Conservation (phyloP, 495 filamentous ascomycete genomes). For the Trichoderma erinaceum region DNA sequence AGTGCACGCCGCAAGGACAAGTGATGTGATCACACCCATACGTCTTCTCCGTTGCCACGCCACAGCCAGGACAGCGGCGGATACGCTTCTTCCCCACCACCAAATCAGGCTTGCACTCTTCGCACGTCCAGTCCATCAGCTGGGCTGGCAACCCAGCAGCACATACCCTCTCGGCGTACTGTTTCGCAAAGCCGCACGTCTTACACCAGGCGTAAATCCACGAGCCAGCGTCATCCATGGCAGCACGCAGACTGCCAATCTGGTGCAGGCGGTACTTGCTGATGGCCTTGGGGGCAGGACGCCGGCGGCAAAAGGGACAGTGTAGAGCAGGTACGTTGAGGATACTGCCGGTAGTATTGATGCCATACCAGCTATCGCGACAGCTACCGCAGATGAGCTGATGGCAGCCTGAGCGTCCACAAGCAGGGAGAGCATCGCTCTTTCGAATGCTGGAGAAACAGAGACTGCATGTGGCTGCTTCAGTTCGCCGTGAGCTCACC, state of each 20-base stretch:
- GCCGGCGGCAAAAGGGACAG: conserved; percentile 36
- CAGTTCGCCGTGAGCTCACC: conserved; percentile 30
- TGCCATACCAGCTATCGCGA: conserved; percentile 21
- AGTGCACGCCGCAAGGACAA: conserved; percentile 29
- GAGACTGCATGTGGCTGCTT: conserved; percentile 31
- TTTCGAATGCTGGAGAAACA: conserved; percentile 35
- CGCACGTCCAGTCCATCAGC: conserved; percentile 28
- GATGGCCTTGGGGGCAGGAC: conserved; percentile 27
- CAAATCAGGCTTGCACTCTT: conserved; percentile 20
- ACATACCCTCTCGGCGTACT: conserved; percentile 30
- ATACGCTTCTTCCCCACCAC: conserved; percentile 10
- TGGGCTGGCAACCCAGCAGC: conserved; percentile 28
- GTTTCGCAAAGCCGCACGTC: conserved; percentile 27
- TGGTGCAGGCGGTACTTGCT: conserved; percentile 26
- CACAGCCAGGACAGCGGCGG: conserved; percentile 32
- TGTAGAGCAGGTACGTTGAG: conserved; percentile 33
- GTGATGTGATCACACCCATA: conserved; percentile 34
- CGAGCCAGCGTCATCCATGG: conserved; percentile 25
- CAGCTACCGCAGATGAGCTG: conserved; percentile 24
- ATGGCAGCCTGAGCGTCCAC: conserved; percentile 22
- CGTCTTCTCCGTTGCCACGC: conserved; percentile 26
- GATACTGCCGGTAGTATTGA: conserved; percentile 24
- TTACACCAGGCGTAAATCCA: conserved; percentile 36
- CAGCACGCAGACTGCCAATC: conserved; percentile 24
- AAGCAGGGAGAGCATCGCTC: conserved; percentile 20